phyloP scores from a whole-genome alignment of 31 red algal genomes.

The Odonthalia washingtoniensis region DNA sequence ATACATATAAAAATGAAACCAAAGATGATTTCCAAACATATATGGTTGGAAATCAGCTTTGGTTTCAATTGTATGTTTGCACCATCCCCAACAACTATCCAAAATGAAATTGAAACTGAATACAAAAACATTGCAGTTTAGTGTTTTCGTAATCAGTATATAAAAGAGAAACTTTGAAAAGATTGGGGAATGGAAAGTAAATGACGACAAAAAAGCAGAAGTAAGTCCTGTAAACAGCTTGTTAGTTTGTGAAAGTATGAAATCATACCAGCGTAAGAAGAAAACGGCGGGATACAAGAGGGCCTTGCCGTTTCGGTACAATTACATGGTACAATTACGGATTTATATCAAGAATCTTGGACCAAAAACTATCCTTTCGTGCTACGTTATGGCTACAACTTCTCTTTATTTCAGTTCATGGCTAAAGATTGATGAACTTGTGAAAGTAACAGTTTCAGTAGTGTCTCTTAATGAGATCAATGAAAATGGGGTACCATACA shows the following conservation, averaged over 20 bases:
- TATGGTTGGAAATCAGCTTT: no score
- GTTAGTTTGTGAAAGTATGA: no score
- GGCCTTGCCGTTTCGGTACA: neutral
- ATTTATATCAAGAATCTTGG: neutral
- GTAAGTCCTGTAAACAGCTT: neutral
- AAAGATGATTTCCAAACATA: no score
- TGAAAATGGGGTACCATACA: neutral
- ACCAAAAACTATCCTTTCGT: neutral
- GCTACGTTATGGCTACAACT: no score
- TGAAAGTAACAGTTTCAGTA: neutral
- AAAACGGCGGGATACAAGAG: slow-evolving; percentile 12
- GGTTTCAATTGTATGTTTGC: no score
- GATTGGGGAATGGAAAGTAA: slow-evolving; percentile 28
- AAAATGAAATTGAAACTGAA: no score
- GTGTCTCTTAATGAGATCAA: neutral
- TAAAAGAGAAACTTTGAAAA: slow-evolving; percentile 6
- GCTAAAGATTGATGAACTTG: slow-evolving; percentile 23
- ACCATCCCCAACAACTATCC: no score
- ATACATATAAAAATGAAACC: no score
- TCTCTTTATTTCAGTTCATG: neutral
- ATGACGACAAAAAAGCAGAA: neutral
- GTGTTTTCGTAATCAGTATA: slow-evolving; percentile 21
- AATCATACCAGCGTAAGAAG: neutral
- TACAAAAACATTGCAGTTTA: no score
- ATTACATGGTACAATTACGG: slow-evolving; percentile 17